These are phyloP conservation scores for Sungouiozyma ichnusensis DNA, from an alignment of 805 yeast species.

Conservation along the genomic window DNA sequence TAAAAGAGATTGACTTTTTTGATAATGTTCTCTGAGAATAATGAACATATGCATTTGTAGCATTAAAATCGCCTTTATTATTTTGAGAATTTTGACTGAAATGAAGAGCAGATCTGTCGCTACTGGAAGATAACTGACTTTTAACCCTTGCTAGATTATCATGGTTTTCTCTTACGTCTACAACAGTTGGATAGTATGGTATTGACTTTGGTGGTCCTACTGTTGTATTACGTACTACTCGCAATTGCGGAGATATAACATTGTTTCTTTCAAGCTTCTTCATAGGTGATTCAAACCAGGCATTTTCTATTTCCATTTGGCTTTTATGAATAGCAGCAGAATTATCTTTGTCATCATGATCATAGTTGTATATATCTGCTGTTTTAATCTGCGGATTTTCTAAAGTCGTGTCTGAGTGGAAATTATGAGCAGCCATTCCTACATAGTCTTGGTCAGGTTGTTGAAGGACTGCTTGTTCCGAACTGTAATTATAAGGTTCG, in stretches of 20 bases:
- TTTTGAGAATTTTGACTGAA: too few relatives aligned
- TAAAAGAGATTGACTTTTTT: not conserved
- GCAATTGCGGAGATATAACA: not conserved
- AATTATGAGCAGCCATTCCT: not conserved
- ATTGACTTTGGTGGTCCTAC: too few relatives aligned
- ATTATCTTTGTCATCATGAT: too few relatives aligned
- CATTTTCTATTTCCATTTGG: not conserved
- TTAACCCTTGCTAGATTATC: not conserved
- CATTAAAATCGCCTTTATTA: not conserved
- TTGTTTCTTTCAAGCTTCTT: not conserved
- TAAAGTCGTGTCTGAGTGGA: not conserved
- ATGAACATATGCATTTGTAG: not conserved
- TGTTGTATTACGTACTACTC: not conserved
- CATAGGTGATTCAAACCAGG: not conserved
- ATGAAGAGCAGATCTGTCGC: not conserved
- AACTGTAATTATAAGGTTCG: not conserved
- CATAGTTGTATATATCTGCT: too few relatives aligned
- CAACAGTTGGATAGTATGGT: too few relatives aligned
- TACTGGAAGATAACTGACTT: not conserved
- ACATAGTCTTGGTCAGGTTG: not conserved
- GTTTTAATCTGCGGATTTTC: not conserved
- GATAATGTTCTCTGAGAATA: not conserved
- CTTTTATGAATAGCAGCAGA: too few relatives aligned
- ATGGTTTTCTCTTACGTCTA: not conserved
- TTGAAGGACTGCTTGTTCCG: not conserved